phyloP scores from a whole-genome alignment of 2,329 filamentous ascomycete genomes.

The Furcasterigmium sp. region DNA sequence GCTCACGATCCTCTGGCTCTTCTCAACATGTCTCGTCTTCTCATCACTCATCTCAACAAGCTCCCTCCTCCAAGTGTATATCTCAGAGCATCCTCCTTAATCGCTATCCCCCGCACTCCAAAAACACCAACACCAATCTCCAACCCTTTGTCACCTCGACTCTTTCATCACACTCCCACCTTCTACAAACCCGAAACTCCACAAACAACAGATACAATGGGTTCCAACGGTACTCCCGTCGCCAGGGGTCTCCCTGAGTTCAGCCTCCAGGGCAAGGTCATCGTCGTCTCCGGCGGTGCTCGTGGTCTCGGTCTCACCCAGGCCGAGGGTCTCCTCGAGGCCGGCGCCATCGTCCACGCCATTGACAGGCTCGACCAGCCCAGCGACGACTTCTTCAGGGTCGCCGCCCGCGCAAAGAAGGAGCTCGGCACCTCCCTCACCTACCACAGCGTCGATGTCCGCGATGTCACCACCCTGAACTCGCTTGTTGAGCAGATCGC shows the following conservation, averaged over 20 bases:
- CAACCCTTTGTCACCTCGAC: not conserved
- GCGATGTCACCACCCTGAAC: slow-evolving; percentile 64
- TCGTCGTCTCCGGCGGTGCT: slow-evolving; percentile 72
- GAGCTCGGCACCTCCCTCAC: slow-evolving; percentile 63
- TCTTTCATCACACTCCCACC: not conserved
- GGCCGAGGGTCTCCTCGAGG: slow-evolving; percentile 73
- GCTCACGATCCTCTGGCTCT: not conserved
- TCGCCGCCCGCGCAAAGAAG: slow-evolving; percentile 57
- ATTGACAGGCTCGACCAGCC: slow-evolving; percentile 53
- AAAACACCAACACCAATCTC: not conserved
- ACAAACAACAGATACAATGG: not conserved
- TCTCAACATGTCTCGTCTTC: slow-evolving; percentile 3
- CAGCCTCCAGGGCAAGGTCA: slow-evolving; percentile 66
- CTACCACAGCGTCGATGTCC: slow-evolving; percentile 78
- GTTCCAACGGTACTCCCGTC: not conserved
- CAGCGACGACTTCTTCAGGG: slow-evolving; percentile 54
- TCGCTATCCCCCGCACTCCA: not conserved
- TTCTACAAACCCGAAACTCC: not conserved
- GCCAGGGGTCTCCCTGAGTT: slow-evolving; percentile 60
- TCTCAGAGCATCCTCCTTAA: not conserved
- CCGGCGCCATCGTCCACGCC: slow-evolving; percentile 69
- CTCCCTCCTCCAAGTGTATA: not conserved
- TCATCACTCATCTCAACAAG: not conserved
- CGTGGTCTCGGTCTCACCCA: slow-evolving; percentile 75
- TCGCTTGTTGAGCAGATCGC: slow-evolving; percentile 64